Base-by-base conservation (phyloP, 768 basidiomycete species). In the Pholiota molesta region DNA sequence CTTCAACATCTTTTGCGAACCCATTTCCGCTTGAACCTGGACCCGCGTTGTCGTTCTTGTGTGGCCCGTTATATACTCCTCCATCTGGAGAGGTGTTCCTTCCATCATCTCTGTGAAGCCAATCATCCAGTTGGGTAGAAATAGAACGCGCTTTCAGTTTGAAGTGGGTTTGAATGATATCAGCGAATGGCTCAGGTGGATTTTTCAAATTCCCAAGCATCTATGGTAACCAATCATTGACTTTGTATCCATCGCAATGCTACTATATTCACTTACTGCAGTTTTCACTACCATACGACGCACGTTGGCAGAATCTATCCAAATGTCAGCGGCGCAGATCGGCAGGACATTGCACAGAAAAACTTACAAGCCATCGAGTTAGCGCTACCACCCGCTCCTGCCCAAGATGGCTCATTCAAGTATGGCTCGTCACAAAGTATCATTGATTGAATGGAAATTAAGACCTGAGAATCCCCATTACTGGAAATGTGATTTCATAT, bases 381-480 rank as follows among this genome's bases (percentile, higher is more conserved):
- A 2, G 91, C 83, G 26, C 88, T 90, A 28, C 94, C 94, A 16
- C 81, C 86, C 60, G 85, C 83, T 44, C 75, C 76, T 21, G 92
- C 88, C 92, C 92, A 93, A 26, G 91, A 94, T 19, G 95, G 95
- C 72, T 98, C 95, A 66, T 97, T 97, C 62, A 95, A 74, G 72
- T 95, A 97, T 9, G 96, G 93, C 68, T 95, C 95, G 19, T 97
- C 96, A 64, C 92, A 95, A 26, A 97, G 79, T 66, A 97, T 97
- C 92, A 98, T 94, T 16, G 93, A 94, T 78, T 97, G 96, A 33
- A 98, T 96, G 16, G 95, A 96, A 40, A 97, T 92, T 44, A 98
- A 81, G 39, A 96, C 93, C 84, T 97, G 85, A 11, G 23, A 5
- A 39, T 56, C 8, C 37, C 52, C 40, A 47, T 26, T 55, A 26